These are phyloP conservation scores for Lyophyllum shimeji DNA, from an alignment of 768 basidiomycete species.

Conservation along the genomic window DNA sequence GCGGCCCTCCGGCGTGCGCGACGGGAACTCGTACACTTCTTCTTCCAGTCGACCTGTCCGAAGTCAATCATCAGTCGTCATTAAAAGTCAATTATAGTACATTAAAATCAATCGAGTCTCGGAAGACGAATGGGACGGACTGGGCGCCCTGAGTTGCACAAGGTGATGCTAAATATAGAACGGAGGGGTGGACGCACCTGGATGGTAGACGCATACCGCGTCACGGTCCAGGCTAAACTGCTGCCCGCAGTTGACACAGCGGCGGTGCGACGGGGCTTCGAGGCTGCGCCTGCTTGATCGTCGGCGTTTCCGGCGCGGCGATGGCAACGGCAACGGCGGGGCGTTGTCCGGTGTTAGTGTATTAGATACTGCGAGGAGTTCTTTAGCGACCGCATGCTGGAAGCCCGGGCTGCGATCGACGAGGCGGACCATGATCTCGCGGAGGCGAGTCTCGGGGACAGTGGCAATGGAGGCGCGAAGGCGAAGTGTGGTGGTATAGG, in stretches of 20 bases:
- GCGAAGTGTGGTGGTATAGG: slow-evolving; percentile 11
- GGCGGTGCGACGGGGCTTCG: slow-evolving; percentile 2
- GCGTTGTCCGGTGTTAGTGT: neutral
- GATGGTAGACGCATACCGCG: slow-evolving; percentile 32
- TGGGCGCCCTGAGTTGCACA: no score
- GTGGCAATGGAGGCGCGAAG: slow-evolving; percentile 36
- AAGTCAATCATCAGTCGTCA: neutral
- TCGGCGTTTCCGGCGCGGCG: slow-evolving; percentile 13
- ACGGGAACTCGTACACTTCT: slow-evolving; percentile 41
- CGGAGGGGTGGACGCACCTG: slow-evolving; percentile 25
- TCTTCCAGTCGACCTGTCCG: slow-evolving; percentile 34
- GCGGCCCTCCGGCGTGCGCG: slow-evolving; percentile 32
- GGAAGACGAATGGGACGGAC: no score
- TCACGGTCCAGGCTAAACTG: slow-evolving; percentile 3
- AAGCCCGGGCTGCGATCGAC: slow-evolving; percentile 33
- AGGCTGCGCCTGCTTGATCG: slow-evolving; percentile 12
- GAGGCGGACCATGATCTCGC: slow-evolving; percentile 37
- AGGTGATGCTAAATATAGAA: neutral
- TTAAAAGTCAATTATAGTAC: neutral
- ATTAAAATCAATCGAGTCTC: no score
- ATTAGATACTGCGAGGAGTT: slow-evolving; percentile 23
- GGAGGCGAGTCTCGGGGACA: slow-evolving; percentile 36
- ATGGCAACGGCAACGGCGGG: slow-evolving; percentile 12
- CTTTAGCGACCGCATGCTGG: slow-evolving; percentile 37
- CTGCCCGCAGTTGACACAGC: slow-evolving; percentile 22